Percentiles rank a stretch among this genome's conserved stretches.
phyloP scores from a whole-genome alignment of 805 yeast genomes.

The Myxozyma neglecta region DNA sequence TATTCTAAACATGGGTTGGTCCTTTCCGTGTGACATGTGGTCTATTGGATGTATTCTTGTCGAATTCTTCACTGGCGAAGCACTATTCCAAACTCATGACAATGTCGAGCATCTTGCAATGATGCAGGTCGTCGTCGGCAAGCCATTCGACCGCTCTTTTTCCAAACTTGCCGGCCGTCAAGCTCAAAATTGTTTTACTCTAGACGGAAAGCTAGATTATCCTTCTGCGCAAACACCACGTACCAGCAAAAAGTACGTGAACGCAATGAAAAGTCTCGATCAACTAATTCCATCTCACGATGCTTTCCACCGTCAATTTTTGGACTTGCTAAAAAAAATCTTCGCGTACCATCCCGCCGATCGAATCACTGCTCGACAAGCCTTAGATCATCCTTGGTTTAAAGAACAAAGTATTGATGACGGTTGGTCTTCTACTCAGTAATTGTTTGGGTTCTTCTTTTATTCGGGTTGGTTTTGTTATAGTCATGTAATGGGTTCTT shows the following conservation, averaged over 20 bases:
- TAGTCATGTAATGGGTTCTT: background rate
- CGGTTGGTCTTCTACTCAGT: background rate
- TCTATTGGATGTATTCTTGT: slow-evolving; percentile 90
- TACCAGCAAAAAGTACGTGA: slow-evolving; percentile 40
- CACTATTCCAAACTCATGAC: slow-evolving; percentile 91
- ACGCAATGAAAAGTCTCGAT: slow-evolving; percentile 42
- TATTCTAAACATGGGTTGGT: slow-evolving; percentile 93
- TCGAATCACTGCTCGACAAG: slow-evolving; percentile 73
- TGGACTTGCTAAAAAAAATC: slow-evolving; percentile 64
- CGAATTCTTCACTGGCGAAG: slow-evolving; percentile 91
- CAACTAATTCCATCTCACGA: slow-evolving; percentile 32
- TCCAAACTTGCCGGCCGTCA: slow-evolving; percentile 34
- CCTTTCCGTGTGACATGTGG: slow-evolving; percentile 96
- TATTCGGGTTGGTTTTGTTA: background rate
- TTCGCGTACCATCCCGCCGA: slow-evolving; percentile 70
- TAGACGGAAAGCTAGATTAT: slow-evolving; percentile 36
- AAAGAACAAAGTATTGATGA: slow-evolving; percentile 13
- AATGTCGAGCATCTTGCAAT: slow-evolving; percentile 91
- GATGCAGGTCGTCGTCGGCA: slow-evolving; percentile 79
- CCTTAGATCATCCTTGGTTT: slow-evolving; percentile 82
- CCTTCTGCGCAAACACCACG: slow-evolving; percentile 44
- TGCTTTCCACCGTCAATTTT: slow-evolving; percentile 44
- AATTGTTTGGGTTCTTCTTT: background rate
- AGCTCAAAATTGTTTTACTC: slow-evolving; percentile 36
- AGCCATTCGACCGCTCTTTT: slow-evolving; percentile 40